Evolutionary conservation across 768 basidiomycete species (phyloP).

Genomic region (Trametopsis cervina): DNA sequence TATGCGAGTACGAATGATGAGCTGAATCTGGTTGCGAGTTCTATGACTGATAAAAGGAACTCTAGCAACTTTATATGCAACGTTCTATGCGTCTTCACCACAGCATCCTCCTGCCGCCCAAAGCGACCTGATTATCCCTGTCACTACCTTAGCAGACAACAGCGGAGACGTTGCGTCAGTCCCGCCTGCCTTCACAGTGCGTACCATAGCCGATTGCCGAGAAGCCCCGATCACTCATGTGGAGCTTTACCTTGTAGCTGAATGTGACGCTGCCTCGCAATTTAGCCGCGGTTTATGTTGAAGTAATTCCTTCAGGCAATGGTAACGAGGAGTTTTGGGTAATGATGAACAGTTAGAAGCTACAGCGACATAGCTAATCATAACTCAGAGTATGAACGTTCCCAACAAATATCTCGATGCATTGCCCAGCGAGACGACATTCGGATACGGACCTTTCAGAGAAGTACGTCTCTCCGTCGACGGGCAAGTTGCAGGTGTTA

Average conservation of each 20-base stretch:
- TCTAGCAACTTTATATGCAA: conserved; percentile 59
- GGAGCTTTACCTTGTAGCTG: conserved; percentile 32
- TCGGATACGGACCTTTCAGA: conserved; percentile 46
- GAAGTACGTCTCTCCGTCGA: conserved; percentile 53
- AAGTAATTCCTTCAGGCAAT: conserved; percentile 65
- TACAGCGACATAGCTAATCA: not conserved
- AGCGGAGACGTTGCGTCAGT: conserved; percentile 65
- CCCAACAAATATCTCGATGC: conserved; percentile 47
- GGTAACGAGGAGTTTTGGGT: conserved; percentile 75
- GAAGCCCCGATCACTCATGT: not conserved
- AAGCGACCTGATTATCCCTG: conserved; percentile 59
- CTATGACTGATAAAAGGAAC: not conserved
- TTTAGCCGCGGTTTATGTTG: conserved; percentile 57
- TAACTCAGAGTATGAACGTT: conserved; percentile 58
- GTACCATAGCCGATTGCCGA: conserved; percentile 2
- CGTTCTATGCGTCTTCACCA: conserved; percentile 57
- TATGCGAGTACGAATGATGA: conserved; percentile 60
- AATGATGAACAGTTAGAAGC: conserved; percentile 9
- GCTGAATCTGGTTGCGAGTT: not conserved
- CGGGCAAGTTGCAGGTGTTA: conserved; percentile 43
- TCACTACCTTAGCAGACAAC: conserved; percentile 54
- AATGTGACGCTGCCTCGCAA: conserved; percentile 70
- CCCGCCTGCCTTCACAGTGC: conserved; percentile 65
- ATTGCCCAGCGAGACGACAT: conserved; percentile 45
- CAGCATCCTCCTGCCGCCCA: conserved; percentile 48